A percentile compares a stretch with the other conserved stretches of the same genome.
phyloP scores from a whole-genome alignment of 2,329 filamentous ascomycete species.

The Trichophyton simii region DNA sequence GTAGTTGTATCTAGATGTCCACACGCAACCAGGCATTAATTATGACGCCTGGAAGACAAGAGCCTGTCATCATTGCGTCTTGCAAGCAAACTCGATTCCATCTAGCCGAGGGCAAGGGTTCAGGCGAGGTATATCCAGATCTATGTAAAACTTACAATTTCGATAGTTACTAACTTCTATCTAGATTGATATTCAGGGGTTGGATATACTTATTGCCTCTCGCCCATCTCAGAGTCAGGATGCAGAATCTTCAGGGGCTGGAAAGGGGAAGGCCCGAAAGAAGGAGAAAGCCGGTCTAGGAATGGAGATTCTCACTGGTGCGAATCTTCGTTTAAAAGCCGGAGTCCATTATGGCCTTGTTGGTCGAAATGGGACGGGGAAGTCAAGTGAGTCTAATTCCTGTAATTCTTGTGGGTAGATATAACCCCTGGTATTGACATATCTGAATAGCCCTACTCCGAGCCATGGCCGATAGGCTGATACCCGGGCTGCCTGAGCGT shows the following conservation, averaged over 20 bases:
- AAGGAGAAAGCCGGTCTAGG: slow-evolving; percentile 39
- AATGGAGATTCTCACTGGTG: slow-evolving; percentile 55
- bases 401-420: not conserved
- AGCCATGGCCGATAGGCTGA: slow-evolving; percentile 64
- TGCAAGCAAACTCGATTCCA: slow-evolving; percentile 58
- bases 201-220: slow-evolving; percentile 53
- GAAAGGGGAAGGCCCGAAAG: slow-evolving; percentile 22
- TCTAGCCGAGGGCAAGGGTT: slow-evolving; percentile 42
- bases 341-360: slow-evolving; percentile 65
- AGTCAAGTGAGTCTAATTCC: slow-evolving; percentile 49
- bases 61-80: slow-evolving; percentile 42
- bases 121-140: slow-evolving; percentile 36
- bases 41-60: not conserved
- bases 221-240: slow-evolving; percentile 2
- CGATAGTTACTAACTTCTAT: not conserved
- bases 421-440: slow-evolving; percentile 4
- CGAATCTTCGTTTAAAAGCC: slow-evolving; percentile 58
- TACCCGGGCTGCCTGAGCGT: slow-evolving; percentile 59
- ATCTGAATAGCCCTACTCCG: slow-evolving; percentile 49
- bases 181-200: slow-evolving; percentile 57
- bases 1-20: too few species aligned
- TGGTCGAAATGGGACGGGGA: slow-evolving; percentile 70
- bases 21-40: not conserved
- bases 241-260: slow-evolving; percentile 7
- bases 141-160: not conserved